Conservation (phyloP, 78 protist species). For the Emiliania huxleyi region DNA sequence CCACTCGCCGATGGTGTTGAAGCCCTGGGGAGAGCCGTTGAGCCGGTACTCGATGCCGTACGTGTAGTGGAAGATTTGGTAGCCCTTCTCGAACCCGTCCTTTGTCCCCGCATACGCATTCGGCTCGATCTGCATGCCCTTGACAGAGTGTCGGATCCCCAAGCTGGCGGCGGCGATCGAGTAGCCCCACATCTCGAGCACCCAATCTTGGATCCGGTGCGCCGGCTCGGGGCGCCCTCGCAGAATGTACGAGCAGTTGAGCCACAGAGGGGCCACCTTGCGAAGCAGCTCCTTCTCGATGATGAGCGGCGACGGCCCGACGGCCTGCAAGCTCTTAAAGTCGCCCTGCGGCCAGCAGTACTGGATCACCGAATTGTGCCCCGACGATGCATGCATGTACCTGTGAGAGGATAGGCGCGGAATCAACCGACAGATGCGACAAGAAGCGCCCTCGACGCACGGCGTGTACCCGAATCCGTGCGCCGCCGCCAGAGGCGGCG, state of each 20-base stretch:
- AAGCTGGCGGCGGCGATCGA: not conserved
- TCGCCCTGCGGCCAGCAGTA: not conserved
- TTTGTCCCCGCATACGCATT: not conserved
- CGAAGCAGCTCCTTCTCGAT: not conserved
- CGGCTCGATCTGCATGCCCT: constrained; percentile 13
- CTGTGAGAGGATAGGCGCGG: no score
- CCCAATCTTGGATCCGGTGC: not conserved
- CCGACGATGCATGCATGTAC: not conserved
- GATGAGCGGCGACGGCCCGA: not conserved
- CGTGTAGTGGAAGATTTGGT: not conserved
- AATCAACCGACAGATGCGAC: no score
- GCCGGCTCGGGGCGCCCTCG: not conserved
- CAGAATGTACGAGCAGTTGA: not conserved
- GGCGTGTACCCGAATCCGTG: not conserved
- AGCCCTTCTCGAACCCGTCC: not conserved
- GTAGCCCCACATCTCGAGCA: constrained; percentile 25
- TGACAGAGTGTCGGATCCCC: not conserved
- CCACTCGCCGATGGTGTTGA: constrained; percentile 21
- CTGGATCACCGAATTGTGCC: not conserved
- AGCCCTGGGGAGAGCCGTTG: not conserved
- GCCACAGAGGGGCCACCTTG: not conserved
- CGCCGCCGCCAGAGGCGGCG: not conserved
- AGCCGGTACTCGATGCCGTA: constrained; percentile 21
- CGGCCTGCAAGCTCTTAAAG: not conserved
- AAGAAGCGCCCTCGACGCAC: no score